These are phyloP conservation scores for Pterulicium gracile DNA, from an alignment of 1,284 basidiomycete species.

Conservation along the genomic window DNA sequence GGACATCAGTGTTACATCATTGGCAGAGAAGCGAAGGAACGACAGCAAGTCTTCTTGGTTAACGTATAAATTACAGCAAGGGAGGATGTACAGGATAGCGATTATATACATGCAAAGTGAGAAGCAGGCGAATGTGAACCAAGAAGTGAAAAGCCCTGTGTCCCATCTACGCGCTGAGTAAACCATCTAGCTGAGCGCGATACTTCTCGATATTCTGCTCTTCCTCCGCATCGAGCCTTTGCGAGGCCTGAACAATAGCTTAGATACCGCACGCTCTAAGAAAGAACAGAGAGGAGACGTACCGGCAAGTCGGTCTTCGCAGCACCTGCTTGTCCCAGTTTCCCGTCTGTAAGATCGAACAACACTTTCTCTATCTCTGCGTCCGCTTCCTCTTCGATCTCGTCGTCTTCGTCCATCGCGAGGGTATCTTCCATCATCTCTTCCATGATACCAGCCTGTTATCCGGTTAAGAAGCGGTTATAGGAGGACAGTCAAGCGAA, in stretches of 20 bases:
- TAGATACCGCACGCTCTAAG: too few species aligned
- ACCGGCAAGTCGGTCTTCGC: constrained; percentile 76
- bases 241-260: too few species aligned
- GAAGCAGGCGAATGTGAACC: too few species aligned
- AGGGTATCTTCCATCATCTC: constrained; percentile 89
- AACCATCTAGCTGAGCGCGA: constrained; percentile 74
- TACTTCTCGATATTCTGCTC: constrained; percentile 83
- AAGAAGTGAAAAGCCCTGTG: too few species aligned
- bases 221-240: constrained; percentile 67
- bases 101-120: too few species aligned
- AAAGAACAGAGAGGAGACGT: constrained; percentile 25
- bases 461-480: constrained; percentile 3
- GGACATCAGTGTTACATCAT: too few species aligned
- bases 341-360: constrained; percentile 93
- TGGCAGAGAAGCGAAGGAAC: too few species aligned
- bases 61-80: too few species aligned
- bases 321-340: constrained; percentile 75
- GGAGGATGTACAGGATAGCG: too few species aligned
- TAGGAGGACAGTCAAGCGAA: background rate
- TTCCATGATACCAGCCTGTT: constrained; percentile 84
- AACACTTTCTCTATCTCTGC: constrained; percentile 96
- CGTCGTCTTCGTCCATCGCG: constrained; percentile 86
- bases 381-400: constrained; percentile 93
- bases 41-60: too few species aligned
- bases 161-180: too few species aligned